These are phyloP conservation scores for Paratinospora sagittata DNA, from an alignment of 164 flowering plant genomes.

Conservation along the genomic window DNA sequence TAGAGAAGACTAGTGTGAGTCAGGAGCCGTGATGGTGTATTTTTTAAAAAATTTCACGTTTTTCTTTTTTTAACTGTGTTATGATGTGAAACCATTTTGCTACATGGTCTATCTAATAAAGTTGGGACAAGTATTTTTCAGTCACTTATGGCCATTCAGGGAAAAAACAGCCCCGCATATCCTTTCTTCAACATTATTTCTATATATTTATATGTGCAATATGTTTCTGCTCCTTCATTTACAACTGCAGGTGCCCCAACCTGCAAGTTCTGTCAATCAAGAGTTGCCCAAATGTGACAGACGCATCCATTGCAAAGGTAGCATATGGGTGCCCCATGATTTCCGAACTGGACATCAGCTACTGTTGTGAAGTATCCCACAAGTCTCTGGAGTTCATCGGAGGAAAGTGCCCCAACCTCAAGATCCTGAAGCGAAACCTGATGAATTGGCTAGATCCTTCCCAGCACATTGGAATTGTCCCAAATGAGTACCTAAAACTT, in stretches of 20 bases:
- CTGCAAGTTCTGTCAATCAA: constrained; percentile 68
- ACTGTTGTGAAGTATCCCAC: constrained; percentile 71
- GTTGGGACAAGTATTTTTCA: neutral
- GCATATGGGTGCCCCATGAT: constrained; percentile 54
- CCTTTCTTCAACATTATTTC: neutral
- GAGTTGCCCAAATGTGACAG: constrained; percentile 69
- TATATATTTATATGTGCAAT: neutral
- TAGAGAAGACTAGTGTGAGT: too few relatives aligned
- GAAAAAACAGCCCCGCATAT: neutral
- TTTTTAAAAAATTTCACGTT: too few relatives aligned
- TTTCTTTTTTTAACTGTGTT: too few relatives aligned
- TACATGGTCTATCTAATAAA: too few relatives aligned
- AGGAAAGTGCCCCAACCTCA: constrained; percentile 50
- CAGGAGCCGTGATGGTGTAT: too few relatives aligned
- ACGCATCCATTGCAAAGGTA: constrained; percentile 42
- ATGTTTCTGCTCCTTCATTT: constrained; percentile 5
- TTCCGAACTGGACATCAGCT: constrained; percentile 71
- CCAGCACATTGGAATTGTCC: constrained; percentile 57
- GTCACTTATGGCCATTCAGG: neutral
- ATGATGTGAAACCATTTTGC: too few relatives aligned
- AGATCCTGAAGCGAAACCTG: constrained; percentile 51
- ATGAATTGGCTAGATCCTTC: constrained; percentile 82
- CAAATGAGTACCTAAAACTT: constrained; percentile 61
- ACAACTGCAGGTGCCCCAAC: constrained; percentile 54
- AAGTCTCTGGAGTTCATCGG: constrained; percentile 60